Evolutionary conservation across 1,284 basidiomycete species (phyloP), one percentile per base, ranked within the genome.

Genomic region (Austroboletus rostrupii): DNA sequence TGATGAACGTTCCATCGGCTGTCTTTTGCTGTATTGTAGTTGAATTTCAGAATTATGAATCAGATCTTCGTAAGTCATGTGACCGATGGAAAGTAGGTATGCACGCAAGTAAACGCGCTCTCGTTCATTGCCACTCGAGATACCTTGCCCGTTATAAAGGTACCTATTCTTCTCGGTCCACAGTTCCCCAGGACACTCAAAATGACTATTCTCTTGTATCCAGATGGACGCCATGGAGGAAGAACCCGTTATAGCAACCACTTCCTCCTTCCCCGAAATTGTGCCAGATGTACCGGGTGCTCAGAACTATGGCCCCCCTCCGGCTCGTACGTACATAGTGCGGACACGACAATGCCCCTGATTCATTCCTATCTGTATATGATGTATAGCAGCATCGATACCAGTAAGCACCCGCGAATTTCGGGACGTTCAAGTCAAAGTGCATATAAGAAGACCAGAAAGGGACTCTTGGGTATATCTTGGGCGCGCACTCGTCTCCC

Each of bases 391-490:
- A 53, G 54, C 61, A 60, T 49, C 63, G 50, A 52, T 65, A 44
- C 62, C 65, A 41, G 49, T 69, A 32, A 35, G 36, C 44, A 29
- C 62, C 49, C 76, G 77, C 54, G 83, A 85, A 54, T 84, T 87
- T 63, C 80, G 83, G 50, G 87, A 90, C 50, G 79, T 90, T 47
- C 77, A 84, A 52, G 87, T 90, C 48, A 90, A 90, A 65, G 85
- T 90, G n/a, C 87, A 90, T 61, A 83, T 89, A 57, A 76, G 87
- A 57, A 73, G 81, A 57, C 83, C 87, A 36, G 87, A 88, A 51
- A 80, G 72, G 61, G 88, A 90, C 62, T 77, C 81, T n/a, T 90
- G 87, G 87, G 72, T 79, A 19, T 90, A 90, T 58, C 76, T 90
- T 47, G 87, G 87, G 12, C 78, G 87, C 60, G 87, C 80, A 23